Percentiles rank a stretch among this genome's conserved stretches.
phyloP scores from a whole-genome alignment of 164 flowering plant genomes.

The Magnolia officinalis region DNA sequence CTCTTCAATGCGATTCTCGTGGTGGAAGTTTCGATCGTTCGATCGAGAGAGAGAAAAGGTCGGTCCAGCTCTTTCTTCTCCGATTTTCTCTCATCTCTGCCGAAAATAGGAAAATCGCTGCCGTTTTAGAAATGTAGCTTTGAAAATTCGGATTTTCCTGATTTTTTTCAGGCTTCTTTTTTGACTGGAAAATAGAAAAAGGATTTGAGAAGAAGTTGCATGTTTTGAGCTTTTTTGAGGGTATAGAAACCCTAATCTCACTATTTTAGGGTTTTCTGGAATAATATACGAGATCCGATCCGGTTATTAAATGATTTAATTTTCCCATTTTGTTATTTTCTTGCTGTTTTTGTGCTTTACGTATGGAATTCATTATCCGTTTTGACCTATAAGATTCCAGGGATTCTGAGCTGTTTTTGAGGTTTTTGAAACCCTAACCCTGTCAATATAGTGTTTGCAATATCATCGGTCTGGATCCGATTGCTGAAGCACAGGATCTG shows the following conservation, averaged over 20 bases:
- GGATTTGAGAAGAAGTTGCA: conserved; percentile 7
- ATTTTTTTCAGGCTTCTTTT: neutral
- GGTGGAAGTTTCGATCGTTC: neutral
- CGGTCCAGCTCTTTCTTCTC: neutral
- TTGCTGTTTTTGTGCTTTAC: neutral
- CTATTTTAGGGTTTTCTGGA: neutral
- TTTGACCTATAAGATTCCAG: neutral
- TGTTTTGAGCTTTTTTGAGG: conserved; percentile 7
- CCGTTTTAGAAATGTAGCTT: neutral
- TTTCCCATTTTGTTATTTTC: neutral
- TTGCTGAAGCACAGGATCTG: neutral
- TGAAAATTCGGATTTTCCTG: neutral
- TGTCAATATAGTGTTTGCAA: neutral
- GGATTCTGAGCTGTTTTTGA: neutral
- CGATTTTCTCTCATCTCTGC: neutral
- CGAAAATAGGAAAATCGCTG: neutral
- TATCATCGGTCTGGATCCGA: neutral
- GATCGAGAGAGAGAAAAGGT: neutral
- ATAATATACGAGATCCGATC: too few species aligned
- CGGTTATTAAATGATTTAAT: neutral
- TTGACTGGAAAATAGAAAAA: neutral
- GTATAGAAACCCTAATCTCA: neutral
- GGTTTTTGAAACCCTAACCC: neutral
- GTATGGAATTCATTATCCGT: neutral
- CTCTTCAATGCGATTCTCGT: neutral